Evolutionary conservation across 148 eudicot genomes (phyloP).

Genomic region (Cornus controversa): DNA sequence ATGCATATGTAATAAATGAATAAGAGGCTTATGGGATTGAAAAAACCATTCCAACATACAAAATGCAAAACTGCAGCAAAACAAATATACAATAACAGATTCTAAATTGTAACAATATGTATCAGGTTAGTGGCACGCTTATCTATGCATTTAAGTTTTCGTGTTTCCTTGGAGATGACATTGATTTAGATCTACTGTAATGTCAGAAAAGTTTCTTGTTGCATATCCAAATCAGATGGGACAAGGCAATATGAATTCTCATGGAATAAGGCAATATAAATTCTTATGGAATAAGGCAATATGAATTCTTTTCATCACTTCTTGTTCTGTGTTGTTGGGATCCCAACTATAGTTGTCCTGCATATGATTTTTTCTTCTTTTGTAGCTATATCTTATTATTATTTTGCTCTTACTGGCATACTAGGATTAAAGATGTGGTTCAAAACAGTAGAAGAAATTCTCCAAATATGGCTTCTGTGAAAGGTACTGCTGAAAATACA

Average conservation of each 20-base stretch:
- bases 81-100: neutral
- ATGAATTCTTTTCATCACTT: neutral
- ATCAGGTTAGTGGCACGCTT: neutral
- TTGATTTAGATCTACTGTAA: constrained; percentile 3
- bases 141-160: constrained; percentile 1
- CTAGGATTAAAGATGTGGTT: constrained; percentile 16
- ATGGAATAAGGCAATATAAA: no score
- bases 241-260: neutral
- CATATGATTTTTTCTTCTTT: neutral
- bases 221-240: neutral
- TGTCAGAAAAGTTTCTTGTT: constrained; percentile 3
- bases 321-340: neutral
- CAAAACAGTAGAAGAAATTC: constrained; percentile 12
- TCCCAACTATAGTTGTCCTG: neutral
- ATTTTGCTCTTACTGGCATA: constrained; percentile 8
- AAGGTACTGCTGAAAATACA: constrained; percentile 16
- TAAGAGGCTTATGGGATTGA: neutral
- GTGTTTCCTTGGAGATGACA: neutral
- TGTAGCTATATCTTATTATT: neutral
- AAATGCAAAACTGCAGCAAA: no score
- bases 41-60: neutral
- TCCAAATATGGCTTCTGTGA: constrained; percentile 15
- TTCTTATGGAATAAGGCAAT: neutral
- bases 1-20: neutral
- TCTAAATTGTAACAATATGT: neutral